Evolutionary conservation across 1,139 yeast genomes (phyloP).

Genomic region (Yamadazyma blattariae): DNA sequence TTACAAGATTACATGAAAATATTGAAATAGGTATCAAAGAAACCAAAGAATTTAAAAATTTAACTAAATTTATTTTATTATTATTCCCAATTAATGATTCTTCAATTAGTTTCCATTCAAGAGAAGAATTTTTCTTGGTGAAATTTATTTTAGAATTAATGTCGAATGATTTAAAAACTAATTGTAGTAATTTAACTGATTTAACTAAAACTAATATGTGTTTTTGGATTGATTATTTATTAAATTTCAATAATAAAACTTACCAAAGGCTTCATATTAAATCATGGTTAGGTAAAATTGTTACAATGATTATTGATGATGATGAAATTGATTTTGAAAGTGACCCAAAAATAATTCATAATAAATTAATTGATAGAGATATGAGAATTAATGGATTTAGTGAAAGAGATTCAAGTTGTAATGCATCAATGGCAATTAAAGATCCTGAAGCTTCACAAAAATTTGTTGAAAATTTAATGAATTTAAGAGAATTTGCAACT

Average conservation of each 20-base stretch:
- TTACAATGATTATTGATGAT: conserved; percentile 47
- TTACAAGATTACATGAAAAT: conserved; percentile 49
- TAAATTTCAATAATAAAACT: conserved; percentile 55
- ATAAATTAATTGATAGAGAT: conserved; percentile 45
- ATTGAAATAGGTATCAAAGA: conserved; percentile 20
- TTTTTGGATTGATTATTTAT: conserved; percentile 52
- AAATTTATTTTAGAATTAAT: conserved; percentile 57
- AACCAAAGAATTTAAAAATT: conserved; percentile 23
- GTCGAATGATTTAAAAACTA: conserved; percentile 38
- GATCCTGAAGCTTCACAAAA: conserved; percentile 66
- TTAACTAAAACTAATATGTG: conserved; percentile 30
- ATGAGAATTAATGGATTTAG: conserved; percentile 43
- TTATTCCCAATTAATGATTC: conserved; percentile 43
- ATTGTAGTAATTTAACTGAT: conserved; percentile 29
- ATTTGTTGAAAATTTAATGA: conserved; percentile 73
- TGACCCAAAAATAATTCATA: conserved; percentile 70
- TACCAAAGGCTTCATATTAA: conserved; percentile 58
- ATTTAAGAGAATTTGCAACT: conserved; percentile 67
- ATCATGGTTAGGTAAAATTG: conserved; percentile 50
- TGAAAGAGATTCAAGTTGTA: conserved; percentile 24
- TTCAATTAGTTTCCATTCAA: conserved; percentile 32
- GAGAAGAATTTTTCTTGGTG: conserved; percentile 76
- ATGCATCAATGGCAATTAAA: conserved; percentile 73
- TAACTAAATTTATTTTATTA: conserved; percentile 48
- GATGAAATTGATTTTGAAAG: conserved; percentile 71